Evolutionary conservation across 768 basidiomycete genomes (phyloP), one percentile per base, ranked within the genome.

Genomic region (Lentinus tigrinus): DNA sequence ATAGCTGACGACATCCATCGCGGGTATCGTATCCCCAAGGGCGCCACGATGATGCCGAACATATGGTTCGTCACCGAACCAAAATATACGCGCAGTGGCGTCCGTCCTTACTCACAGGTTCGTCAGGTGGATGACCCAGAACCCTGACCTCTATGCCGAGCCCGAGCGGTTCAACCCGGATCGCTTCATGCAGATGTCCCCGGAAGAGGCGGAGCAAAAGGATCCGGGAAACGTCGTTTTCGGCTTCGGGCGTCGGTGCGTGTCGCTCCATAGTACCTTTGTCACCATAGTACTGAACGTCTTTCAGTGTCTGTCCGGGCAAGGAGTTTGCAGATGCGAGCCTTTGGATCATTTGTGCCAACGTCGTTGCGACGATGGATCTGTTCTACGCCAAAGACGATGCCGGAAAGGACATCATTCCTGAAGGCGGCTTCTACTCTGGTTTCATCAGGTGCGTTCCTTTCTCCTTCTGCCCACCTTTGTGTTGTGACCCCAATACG

Each of bases 221-320:
- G 54, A 57, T 17, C 63, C 63, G 4, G 53, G 54, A 24, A 57
- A 44, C 42, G 56, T 57, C 37, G 53, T 57, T 11, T 61, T 62
- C 21, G 63, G 63, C 6, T 64, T 64, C 34, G 63, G 63, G n/a
- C 56, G 63, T 4, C 47, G 63, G 63, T 61, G 5, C n/a, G 54
- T 21, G 7, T 38, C 13, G n/a, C 36, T 8, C 28, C 4, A 9
- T 3, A 1, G 10, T 54, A 17, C 34, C 17, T 5, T 23, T 55
- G 4, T 11, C n/a, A 21, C 19, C 10, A 38, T 24, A 26, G n/a
- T 21, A 9, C 9, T 37, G 11, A 43, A 51, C 31, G 7, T n/a
- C 21, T 34, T 31, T 13, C 38, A 82, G 81, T 57, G 74, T 78
- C 47, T 86, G 85, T 60, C 82, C 83, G 5, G 84, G 85, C 10